Evolutionary conservation across 495 filamentous ascomycete species (phyloP).

Genomic region (Melanomma pulvis-pyrius): DNA sequence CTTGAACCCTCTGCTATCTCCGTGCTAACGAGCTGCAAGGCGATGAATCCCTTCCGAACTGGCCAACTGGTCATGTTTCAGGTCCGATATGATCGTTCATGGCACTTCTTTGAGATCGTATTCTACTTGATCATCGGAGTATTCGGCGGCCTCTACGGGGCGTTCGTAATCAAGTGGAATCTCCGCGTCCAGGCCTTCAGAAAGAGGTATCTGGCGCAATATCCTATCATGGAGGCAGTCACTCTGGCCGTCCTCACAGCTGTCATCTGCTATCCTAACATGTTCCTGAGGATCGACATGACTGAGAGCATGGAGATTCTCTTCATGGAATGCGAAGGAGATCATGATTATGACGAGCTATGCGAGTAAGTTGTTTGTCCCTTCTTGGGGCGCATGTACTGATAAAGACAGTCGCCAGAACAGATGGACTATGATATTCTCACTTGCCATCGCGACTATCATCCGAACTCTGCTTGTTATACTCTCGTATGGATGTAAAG

Average conservation of each 20-base stretch:
- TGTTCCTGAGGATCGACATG: conserved; percentile 97
- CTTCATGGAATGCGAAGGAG: conserved; percentile 92
- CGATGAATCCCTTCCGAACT: conserved; percentile 96
- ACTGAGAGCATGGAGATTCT: conserved; percentile 98
- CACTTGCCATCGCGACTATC: conserved; percentile 77
- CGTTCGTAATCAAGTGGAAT: conserved; percentile 99
- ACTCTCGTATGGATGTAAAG: conserved; percentile 97
- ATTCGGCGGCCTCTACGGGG: conserved; percentile 94
- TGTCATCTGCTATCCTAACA: conserved; percentile 92
- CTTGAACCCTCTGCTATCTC: neutral
- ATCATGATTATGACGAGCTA: conserved; percentile 86
- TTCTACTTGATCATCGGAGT: conserved; percentile 91
- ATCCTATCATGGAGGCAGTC: conserved; percentile 86
- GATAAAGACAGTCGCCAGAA: conserved; percentile 53
- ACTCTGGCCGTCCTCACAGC: conserved; percentile 82
- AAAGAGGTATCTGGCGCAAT: conserved; percentile 86
- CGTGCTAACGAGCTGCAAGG: conserved; percentile 43
- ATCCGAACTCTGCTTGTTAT: conserved; percentile 85
- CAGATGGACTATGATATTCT: conserved; percentile 78
- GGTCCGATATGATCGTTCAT: conserved; percentile 90
- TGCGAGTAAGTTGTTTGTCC: conserved; percentile 65
- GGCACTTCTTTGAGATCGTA: conserved; percentile 96
- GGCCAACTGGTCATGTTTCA: conserved; percentile 99
- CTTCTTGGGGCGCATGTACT: neutral
- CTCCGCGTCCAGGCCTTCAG: conserved; percentile 86